phyloP scores from a whole-genome alignment of 208 protist species.

The Trichomonas vaginalis region DNA sequence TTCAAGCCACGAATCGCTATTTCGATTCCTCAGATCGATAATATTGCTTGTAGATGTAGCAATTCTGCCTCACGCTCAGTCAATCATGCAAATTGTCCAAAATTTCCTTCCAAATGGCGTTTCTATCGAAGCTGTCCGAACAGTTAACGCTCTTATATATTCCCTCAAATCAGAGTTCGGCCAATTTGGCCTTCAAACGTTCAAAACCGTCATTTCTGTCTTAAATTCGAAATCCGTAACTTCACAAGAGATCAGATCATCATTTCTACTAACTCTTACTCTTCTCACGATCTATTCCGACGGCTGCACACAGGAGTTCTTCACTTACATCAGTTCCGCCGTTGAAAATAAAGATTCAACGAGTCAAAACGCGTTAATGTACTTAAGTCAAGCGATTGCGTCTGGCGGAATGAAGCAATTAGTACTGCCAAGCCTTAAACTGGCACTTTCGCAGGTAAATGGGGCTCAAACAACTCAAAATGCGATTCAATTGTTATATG shows the following conservation, averaged over 20 bases:
- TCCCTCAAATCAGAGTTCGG: background rate
- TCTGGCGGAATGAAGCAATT: background rate
- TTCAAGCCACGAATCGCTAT: background rate
- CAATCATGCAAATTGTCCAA: background rate
- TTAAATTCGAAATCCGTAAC: background rate
- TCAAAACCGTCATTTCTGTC: background rate
- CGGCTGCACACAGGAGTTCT: background rate
- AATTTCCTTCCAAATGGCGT: background rate
- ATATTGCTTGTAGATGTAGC: background rate
- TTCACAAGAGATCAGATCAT: background rate
- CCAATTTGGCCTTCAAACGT: background rate
- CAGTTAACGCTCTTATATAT: background rate
- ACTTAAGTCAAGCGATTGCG: background rate
- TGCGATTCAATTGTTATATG: background rate
- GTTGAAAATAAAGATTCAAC: background rate
- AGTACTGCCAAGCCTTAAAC: background rate
- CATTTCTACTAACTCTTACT: background rate
- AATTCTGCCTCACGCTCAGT: background rate
- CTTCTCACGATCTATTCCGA: background rate
- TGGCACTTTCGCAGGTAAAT: background rate
- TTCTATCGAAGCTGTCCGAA: background rate
- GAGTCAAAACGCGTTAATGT: background rate
- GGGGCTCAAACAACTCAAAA: background rate
- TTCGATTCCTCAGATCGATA: background rate
- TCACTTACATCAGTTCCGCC: background rate